phyloP scores from a whole-genome alignment of 495 filamentous ascomycete genomes.

The Tuber microsphaerosporum region DNA sequence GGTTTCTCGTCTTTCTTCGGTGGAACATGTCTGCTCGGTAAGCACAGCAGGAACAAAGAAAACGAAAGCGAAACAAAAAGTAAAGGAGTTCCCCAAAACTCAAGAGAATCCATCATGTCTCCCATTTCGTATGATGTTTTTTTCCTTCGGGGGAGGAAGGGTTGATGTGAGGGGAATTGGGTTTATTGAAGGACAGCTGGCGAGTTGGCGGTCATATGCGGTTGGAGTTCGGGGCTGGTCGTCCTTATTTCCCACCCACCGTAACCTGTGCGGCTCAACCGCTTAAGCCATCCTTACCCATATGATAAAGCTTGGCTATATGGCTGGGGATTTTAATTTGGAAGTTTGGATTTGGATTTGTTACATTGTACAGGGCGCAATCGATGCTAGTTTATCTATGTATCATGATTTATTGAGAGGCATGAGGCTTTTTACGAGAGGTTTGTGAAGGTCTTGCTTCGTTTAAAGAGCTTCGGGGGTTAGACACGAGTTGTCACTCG shows the following conservation, averaged over 20 bases:
- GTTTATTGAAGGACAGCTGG: neutral
- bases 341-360: neutral
- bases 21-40: constrained; percentile 30
- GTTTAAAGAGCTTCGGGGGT: neutral
- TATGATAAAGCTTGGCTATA: neutral
- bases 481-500: neutral
- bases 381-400: neutral
- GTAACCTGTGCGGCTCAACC: neutral
- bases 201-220: neutral
- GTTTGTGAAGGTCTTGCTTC: neutral
- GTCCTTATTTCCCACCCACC: neutral
- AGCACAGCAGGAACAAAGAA: constrained; percentile 33
- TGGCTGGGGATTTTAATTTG: neutral
- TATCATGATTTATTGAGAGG: neutral
- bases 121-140: neutral
- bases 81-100: constrained; percentile 34
- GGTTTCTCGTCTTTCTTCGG: constrained; percentile 19
- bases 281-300: neutral
- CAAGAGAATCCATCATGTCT: constrained; percentile 8
- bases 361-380: neutral
- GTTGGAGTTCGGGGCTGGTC: neutral
- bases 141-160: neutral
- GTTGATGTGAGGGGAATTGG: neutral
- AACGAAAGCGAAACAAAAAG: constrained; percentile 35
- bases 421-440: neutral